Percentiles rank a stretch among this genome's conserved stretches.
Conservation (phyloP, 192 early-diverging fungal genomes). For the Coemansia sp. region DNA sequence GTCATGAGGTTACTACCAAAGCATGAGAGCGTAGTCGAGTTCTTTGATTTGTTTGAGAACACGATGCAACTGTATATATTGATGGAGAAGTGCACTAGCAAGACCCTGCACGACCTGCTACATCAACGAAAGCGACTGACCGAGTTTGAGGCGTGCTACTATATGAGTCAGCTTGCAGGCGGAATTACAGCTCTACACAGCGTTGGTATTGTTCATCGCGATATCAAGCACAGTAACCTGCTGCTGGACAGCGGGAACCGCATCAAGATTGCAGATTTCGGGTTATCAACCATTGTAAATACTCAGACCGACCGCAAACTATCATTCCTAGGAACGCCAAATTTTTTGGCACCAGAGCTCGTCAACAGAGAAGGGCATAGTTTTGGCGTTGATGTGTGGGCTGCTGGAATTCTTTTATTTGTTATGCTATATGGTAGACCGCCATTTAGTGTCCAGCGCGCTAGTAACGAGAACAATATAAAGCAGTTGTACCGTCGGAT, state of each 20-base stretch:
- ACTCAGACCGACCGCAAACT: slow-evolving; percentile 83
- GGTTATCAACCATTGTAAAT: slow-evolving; percentile 79
- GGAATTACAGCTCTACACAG: slow-evolving; percentile 82
- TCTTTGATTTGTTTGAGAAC: slow-evolving; percentile 87
- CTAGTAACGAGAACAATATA: slow-evolving; percentile 13
- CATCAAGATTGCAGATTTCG: slow-evolving; percentile 95
- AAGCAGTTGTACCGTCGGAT: slow-evolving; percentile 48
- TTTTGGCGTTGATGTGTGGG: slow-evolving; percentile 95
- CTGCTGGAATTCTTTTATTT: slow-evolving; percentile 87
- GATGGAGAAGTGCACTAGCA: slow-evolving; percentile 88
- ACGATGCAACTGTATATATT: slow-evolving; percentile 80
- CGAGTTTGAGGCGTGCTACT: slow-evolving; percentile 88
- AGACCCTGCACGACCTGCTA: slow-evolving; percentile 81
- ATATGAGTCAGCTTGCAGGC: slow-evolving; percentile 75
- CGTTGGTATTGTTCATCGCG: slow-evolving; percentile 82
- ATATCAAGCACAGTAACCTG: slow-evolving; percentile 94
- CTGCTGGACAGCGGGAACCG: slow-evolving; percentile 79
- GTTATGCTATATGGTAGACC: slow-evolving; percentile 85
- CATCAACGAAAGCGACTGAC: slow-evolving; percentile 72
- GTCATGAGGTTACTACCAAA: slow-evolving; percentile 50
- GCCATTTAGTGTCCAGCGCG: slow-evolving; percentile 62
- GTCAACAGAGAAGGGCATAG: slow-evolving; percentile 86
- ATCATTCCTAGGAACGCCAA: slow-evolving; percentile 97
- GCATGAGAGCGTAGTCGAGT: slow-evolving; percentile 81
- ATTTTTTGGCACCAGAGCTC: slow-evolving; percentile 97